phyloP scores from a whole-genome alignment of 2,329 filamentous ascomycete species.

The Fusarium sp. region DNA sequence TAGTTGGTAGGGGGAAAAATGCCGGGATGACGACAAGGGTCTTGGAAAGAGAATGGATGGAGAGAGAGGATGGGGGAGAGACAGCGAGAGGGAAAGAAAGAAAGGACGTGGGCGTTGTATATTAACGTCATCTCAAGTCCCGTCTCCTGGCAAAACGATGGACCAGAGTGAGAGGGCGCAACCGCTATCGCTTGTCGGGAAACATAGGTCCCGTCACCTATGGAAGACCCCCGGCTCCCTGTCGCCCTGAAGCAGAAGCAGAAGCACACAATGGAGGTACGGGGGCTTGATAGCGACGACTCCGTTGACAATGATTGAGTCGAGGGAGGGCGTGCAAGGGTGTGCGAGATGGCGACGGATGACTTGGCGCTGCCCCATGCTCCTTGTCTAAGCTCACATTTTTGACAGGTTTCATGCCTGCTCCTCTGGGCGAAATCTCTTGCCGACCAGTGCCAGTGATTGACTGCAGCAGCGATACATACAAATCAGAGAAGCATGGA shows the following conservation, averaged over 20 bases:
- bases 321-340: conserved; percentile 42
- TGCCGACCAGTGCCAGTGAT: background rate
- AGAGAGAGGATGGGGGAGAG: background rate
- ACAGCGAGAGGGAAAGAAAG: conserved; percentile 10
- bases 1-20: conserved; percentile 8
- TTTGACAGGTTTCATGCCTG: conserved; percentile 12
- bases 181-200: conserved; percentile 8
- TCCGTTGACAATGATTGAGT: conserved; percentile 29
- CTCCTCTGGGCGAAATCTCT: conserved; percentile 1
- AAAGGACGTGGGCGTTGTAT: conserved; percentile 19
- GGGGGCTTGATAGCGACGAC: conserved; percentile 25
- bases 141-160: background rate
- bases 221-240: conserved; percentile 12
- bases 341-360: conserved; percentile 45
- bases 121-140: conserved; percentile 4
- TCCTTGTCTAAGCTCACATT: conserved; percentile 25
- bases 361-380: conserved; percentile 41
- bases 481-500: conserved; percentile 2
- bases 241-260: background rate
- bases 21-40: conserved; percentile 28
- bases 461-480: background rate
- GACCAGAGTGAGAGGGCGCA: background rate
- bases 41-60: conserved; percentile 3
- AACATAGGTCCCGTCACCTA: conserved; percentile 7
- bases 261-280: conserved; percentile 17